Evolutionary conservation across 2,329 filamentous ascomycete genomes (phyloP).

Genomic region (Emydomyces testavorans): DNA sequence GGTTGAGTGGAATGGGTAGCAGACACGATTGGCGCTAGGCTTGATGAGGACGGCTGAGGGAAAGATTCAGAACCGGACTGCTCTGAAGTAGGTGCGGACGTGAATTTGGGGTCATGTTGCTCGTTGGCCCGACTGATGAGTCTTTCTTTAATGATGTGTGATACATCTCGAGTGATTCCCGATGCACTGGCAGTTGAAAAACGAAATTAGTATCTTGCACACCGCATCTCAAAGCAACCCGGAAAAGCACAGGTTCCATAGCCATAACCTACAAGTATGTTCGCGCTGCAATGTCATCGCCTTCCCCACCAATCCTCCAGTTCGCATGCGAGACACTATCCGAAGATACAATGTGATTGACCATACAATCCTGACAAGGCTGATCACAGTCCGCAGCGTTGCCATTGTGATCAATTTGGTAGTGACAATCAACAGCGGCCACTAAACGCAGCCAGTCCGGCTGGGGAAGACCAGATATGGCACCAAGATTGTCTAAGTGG

Average conservation of each 20-base stretch:
- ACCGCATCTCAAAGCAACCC: too few species aligned
- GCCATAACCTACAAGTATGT: constrained; percentile 32
- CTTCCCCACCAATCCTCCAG: constrained; percentile 30
- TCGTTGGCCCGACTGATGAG: constrained; percentile 21
- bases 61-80: not conserved
- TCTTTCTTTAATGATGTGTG: constrained; percentile 32
- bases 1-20: not conserved
- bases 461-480: constrained; percentile 32
- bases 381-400: constrained; percentile 23
- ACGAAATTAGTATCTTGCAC: constrained; percentile 21
- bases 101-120: constrained; percentile 3
- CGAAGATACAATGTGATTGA: constrained; percentile 29
- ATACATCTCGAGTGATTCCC: constrained; percentile 33
- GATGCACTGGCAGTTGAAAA: constrained; percentile 26
- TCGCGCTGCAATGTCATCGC: constrained; percentile 22
- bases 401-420: constrained; percentile 31
- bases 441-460: constrained; percentile 35
- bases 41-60: not conserved
- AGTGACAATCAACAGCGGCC: constrained; percentile 37
- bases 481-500: constrained; percentile 33
- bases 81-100: not conserved
- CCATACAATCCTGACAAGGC: constrained; percentile 27
- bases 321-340: constrained; percentile 23
- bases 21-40: not conserved
- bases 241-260: not conserved